Base-by-base conservation (phyloP, 129 eudicot genomes). In the Mikania micrantha region DNA sequence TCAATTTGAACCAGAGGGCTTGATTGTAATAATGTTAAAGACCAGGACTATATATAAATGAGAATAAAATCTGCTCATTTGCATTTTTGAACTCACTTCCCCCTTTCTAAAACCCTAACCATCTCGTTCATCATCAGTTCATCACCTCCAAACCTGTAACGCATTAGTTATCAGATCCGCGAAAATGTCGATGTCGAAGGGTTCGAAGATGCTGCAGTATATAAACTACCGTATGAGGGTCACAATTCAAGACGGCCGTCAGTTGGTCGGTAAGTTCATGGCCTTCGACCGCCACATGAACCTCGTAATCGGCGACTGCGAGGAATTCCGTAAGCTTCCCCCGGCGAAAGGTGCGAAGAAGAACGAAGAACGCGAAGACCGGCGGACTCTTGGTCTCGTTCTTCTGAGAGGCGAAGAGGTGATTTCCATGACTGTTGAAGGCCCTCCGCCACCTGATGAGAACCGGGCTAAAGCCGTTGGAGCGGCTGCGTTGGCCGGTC, bases 221-320 rank as follows among this genome's bases (percentile, higher is more conserved):
- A 92, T 92, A 47, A 92, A 92, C 68, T 92, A 88, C 82, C 84
- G 96, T 0, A 92, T 92, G 98, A 85, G 98, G 0, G 87, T 92
- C 8, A 88, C 95, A 1, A 88, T 88, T 76, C 96, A 85, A 73
- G 98, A 92, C 66, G 98, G 98, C 69, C 96, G 98, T 16, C 98
- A 92, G 50, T 79, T 92, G 9, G 84, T 88, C 75, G 98, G 98
- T 0, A 92, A 92, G 71, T 92, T 92, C 87, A 92, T 92, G 98
- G 98, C 98, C 52, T 92, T 92, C 85, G 98, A 92, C 71, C 98
- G 96, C 29, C 98, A 92, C 89, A 92, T 92, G 98, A 92, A 92
- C 63, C 91, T 92, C 78, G 98, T 92, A 6, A 83, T 92, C 69
- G 98, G 97, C n/a, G 97, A 91, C 67, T 91, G 97, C 69, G 97